phyloP scores from a whole-genome alignment of 2,329 filamentous ascomycete genomes.

The Alternaria triticina region DNA sequence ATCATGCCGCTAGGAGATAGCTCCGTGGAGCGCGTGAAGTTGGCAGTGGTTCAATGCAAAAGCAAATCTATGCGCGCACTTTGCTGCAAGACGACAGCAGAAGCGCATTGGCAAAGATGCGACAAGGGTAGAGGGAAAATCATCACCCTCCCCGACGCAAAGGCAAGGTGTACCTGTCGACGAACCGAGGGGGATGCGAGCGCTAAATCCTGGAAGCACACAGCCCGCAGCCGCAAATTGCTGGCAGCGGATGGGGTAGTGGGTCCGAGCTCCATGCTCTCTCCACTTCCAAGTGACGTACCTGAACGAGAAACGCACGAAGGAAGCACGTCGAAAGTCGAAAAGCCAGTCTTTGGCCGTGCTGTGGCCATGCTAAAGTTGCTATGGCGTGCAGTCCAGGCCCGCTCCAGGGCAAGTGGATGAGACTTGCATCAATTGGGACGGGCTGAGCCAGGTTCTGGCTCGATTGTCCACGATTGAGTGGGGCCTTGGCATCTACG shows the following conservation, averaged over 20 bases:
- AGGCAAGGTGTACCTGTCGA: constrained; percentile 10
- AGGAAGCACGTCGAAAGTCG: constrained; percentile 5
- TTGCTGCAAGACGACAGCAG: neutral
- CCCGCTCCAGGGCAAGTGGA: constrained; percentile 16
- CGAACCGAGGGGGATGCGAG: constrained; percentile 11
- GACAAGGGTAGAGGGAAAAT: constrained; percentile 7
- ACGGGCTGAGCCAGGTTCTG: constrained; percentile 27
- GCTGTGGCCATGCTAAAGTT: constrained; percentile 12
- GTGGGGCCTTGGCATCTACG: constrained; percentile 30
- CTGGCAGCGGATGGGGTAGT: constrained; percentile 4
- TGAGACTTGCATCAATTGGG: constrained; percentile 20
- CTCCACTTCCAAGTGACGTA: constrained; percentile 23
- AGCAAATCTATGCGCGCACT: constrained; percentile 5
- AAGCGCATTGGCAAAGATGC: constrained; percentile 3
- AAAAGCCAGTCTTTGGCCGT: constrained; percentile 5
- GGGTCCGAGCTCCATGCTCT: constrained; percentile 13
- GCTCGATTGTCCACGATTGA: constrained; percentile 12
- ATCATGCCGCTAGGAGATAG: constrained; percentile 21
- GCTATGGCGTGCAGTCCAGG: constrained; percentile 22
- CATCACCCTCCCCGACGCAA: neutral
- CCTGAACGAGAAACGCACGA: constrained; percentile 8
- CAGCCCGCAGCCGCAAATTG: constrained; percentile 10
- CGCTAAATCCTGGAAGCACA: constrained; percentile 10
- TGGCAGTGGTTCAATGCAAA: neutral
- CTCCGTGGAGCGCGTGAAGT: neutral